phyloP scores from a whole-genome alignment of 768 basidiomycete species.

The Sistotremastrum niveocremeum region DNA sequence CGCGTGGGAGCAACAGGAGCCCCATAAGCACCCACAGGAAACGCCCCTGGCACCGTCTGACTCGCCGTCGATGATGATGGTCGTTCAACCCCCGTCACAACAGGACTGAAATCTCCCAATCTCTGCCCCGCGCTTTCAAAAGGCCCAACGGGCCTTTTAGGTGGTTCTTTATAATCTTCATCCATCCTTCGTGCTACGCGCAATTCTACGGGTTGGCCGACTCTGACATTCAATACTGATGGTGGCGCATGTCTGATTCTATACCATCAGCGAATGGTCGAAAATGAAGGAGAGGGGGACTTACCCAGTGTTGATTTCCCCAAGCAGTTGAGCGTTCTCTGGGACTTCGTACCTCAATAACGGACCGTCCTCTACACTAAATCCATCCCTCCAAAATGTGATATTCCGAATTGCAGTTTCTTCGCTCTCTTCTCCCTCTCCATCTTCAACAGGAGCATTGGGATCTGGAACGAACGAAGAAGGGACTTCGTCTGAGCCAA shows the following conservation, averaged over 20 bases:
- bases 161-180: constrained; percentile 57
- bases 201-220: constrained; percentile 76
- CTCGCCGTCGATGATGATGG: too few species aligned
- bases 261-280: not conserved
- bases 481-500: constrained; percentile 85
- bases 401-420: constrained; percentile 57
- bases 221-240: constrained; percentile 53
- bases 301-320: constrained; percentile 71
- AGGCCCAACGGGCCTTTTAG: constrained; percentile 15
- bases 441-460: constrained; percentile 20
- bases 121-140: too few species aligned
- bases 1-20: constrained; percentile 6
- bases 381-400: constrained; percentile 90
- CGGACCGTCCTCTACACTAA: constrained; percentile 80
- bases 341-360: constrained; percentile 78
- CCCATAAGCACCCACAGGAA: too few species aligned
- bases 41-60: too few species aligned
- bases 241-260: constrained; percentile 62
- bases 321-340: constrained; percentile 49
- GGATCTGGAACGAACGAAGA: constrained; percentile 70
- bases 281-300: constrained; percentile 4
- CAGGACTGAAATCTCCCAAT: too few species aligned
- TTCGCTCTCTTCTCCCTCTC: constrained; percentile 26
- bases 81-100: too few species aligned
- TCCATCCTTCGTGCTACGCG: constrained; percentile 53